phyloP scores from a whole-genome alignment of 2,329 filamentous ascomycete species.

The Fusarium ambrosium region DNA sequence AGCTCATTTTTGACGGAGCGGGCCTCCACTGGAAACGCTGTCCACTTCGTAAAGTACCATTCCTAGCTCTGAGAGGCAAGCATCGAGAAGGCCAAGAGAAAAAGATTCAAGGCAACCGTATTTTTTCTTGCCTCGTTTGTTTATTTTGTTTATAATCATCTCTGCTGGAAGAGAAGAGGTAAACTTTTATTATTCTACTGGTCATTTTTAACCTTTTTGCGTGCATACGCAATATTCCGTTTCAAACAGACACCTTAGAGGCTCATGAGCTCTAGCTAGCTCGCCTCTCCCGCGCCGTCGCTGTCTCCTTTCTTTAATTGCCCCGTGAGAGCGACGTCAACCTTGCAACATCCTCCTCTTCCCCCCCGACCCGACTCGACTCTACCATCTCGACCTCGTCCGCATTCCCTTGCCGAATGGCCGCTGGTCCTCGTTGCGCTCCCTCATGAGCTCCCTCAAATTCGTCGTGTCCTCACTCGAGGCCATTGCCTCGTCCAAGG shows the following conservation, averaged over 20 bases:
- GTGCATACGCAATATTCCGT: background rate
- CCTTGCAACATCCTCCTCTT: constrained; percentile 21
- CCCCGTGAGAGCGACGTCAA: constrained; percentile 32
- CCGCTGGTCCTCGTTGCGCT: constrained; percentile 58
- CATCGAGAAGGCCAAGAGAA: constrained; percentile 8
- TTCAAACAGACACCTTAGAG: constrained; percentile 3
- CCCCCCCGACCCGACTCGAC: constrained; percentile 4
- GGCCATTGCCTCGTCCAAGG: constrained; percentile 90
- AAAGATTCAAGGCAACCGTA: constrained; percentile 22
- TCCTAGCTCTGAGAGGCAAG: constrained; percentile 21
- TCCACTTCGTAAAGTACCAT: constrained; percentile 37
- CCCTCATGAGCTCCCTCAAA: constrained; percentile 91
- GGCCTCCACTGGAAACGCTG: constrained; percentile 41
- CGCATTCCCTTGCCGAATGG: constrained; percentile 56
- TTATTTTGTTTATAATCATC: constrained; percentile 1
- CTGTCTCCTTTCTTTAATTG: constrained; percentile 44
- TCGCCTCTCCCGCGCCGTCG: constrained; percentile 17
- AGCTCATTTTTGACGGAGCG: constrained; percentile 36
- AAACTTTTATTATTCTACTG: background rate
- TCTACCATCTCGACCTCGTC: constrained; percentile 16
- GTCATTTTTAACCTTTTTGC: background rate
- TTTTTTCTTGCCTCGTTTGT: constrained; percentile 7
- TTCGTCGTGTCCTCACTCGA: constrained; percentile 96
- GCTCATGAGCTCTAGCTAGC: constrained; percentile 22
- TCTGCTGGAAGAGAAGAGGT: background rate